phyloP scores from a whole-genome alignment of 345 rosid species.

The Boechera stricta region DNA sequence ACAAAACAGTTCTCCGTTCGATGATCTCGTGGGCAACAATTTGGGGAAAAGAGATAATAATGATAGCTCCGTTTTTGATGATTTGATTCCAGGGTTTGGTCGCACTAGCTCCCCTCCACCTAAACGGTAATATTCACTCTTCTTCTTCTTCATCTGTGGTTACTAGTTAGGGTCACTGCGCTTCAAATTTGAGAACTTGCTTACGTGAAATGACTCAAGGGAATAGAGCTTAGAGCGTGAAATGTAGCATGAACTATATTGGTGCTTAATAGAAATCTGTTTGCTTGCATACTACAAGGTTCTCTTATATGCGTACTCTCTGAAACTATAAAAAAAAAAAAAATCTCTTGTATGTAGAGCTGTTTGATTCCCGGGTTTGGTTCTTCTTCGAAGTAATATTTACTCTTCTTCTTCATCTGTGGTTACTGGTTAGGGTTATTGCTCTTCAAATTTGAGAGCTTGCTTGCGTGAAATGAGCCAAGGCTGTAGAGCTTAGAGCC shows the following conservation, averaged over 20 bases:
- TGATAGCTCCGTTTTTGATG: slow-evolving; percentile 60
- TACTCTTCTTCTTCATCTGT: slow-evolving; percentile 7
- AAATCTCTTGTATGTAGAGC: neutral
- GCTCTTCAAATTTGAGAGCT: neutral
- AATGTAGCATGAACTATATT: neutral
- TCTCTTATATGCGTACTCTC: neutral
- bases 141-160: neutral
- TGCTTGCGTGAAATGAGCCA: neutral
- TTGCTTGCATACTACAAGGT: neutral
- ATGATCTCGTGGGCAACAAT: slow-evolving; percentile 60
- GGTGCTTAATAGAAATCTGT: neutral
- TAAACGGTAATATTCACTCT: slow-evolving; percentile 46
- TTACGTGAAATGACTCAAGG: neutral
- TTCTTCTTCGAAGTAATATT: slow-evolving; percentile 31
- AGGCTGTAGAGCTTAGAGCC: neutral
- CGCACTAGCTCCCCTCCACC: slow-evolving; percentile 56
- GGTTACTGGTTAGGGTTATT: neutral
- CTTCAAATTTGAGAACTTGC: neutral
- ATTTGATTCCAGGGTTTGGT: slow-evolving; percentile 78
- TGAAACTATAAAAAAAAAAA: neutral
- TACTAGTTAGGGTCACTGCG: neutral
- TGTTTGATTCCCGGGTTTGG: slow-evolving; percentile 70
- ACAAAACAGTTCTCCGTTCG: slow-evolving; percentile 49
- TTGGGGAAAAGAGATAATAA: slow-evolving; percentile 52
- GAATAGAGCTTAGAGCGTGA: neutral